Conservation (phyloP, 2,329 filamentous ascomycete genomes). For the Ceratocystis ficicola region DNA sequence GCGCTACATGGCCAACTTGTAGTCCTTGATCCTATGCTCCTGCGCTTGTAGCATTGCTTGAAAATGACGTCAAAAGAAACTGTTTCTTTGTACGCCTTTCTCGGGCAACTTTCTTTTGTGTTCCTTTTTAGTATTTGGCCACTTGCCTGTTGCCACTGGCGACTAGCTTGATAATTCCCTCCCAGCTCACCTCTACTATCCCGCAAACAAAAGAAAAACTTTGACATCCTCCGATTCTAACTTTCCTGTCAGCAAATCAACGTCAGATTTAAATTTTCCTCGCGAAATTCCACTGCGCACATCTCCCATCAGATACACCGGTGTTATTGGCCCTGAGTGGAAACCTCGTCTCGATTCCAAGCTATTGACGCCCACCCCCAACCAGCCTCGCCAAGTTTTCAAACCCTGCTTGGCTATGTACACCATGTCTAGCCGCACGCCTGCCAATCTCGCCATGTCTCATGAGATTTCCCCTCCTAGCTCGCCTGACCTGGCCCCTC, state of each 20-base stretch:
- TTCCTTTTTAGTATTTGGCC: background rate
- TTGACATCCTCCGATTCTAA: background rate
- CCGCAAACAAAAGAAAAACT: background rate
- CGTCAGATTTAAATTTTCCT: conserved; percentile 1
- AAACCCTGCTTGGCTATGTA: background rate
- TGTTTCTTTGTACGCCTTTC: background rate
- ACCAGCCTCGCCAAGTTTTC: conserved; percentile 10
- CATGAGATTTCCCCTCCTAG: conserved; percentile 44
- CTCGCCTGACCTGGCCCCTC: conserved; percentile 36
- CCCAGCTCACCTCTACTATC: background rate
- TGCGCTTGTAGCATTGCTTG: no score
- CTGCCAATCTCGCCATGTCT: background rate
- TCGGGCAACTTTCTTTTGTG: background rate
- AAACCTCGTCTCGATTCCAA: conserved; percentile 6
- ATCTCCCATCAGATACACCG: background rate
- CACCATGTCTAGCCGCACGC: conserved; percentile 11
- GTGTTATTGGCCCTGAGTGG: background rate
- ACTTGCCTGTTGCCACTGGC: conserved; percentile 2
- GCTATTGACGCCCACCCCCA: conserved; percentile 3
- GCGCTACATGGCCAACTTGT: background rate
- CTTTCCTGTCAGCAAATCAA: background rate
- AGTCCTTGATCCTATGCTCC: background rate
- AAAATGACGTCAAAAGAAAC: conserved; percentile 6
- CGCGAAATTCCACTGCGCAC: background rate
- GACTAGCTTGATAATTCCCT: background rate